These are phyloP conservation scores for Cordyceps javanica DNA, from an alignment of 2,329 filamentous ascomycete genomes.

Conservation along the genomic window DNA sequence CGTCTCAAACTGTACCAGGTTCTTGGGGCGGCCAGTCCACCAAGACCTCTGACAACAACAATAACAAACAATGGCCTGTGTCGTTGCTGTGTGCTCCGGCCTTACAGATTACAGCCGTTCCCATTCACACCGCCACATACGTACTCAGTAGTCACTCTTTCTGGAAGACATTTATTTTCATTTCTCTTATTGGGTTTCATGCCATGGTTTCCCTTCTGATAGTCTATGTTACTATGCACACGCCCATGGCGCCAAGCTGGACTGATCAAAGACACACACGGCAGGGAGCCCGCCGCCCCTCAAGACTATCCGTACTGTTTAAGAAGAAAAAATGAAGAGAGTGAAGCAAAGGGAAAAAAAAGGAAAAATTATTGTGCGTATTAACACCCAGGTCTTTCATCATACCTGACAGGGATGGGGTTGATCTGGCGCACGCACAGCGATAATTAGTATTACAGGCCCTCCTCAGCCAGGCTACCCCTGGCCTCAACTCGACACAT, in stretches of 20 bases:
- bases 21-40: not conserved
- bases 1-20: slow-evolving; percentile 6
- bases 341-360: no score
- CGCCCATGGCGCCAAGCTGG: not conserved
- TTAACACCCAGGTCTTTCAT: not conserved
- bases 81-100: not conserved
- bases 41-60: not conserved
- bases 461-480: not conserved
- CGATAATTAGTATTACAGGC: not conserved
- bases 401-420: slow-evolving; percentile 5
- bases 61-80: slow-evolving; percentile 9
- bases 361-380: not conserved
- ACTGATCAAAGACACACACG: not conserved
- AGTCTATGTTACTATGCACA: not conserved
- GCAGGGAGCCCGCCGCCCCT: not conserved
- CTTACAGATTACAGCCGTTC: not conserved
- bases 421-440: not conserved
- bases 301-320: not conserved
- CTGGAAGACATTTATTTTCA: not conserved
- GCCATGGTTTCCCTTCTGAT: not conserved
- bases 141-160: not conserved
- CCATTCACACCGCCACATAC: slow-evolving; percentile 7
- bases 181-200: not conserved
- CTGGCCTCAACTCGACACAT: not conserved
- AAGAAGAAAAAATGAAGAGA: not conserved